Percentiles rank a stretch among this genome's conserved stretches.
Conservation (phyloP, 1,284 basidiomycete species). For the Stereum hirsutum region DNA sequence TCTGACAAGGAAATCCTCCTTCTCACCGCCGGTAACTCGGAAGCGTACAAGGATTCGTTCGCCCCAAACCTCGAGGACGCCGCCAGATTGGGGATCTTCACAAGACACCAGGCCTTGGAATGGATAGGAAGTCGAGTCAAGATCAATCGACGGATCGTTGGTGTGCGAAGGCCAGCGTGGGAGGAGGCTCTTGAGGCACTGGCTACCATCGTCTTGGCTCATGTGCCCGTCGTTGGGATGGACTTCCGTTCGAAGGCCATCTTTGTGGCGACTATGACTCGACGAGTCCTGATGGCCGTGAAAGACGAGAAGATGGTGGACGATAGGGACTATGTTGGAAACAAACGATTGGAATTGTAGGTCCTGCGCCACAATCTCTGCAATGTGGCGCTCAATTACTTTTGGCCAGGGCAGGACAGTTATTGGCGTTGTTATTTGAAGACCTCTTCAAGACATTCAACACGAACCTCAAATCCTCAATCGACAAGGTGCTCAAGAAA, state of each 20-base stretch:
- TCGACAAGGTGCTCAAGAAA: slow-evolving; percentile 98
- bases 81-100: slow-evolving; percentile 85
- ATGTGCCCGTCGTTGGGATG: slow-evolving; percentile 87
- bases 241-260: slow-evolving; percentile 96
- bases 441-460: slow-evolving; percentile 99
- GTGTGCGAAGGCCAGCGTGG: slow-evolving; percentile 77
- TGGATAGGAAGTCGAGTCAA: slow-evolving; percentile 94
- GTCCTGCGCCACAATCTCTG: slow-evolving; percentile 20
- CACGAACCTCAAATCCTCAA: slow-evolving; percentile 89
- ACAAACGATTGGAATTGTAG: slow-evolving; percentile 96
- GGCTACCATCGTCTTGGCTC: slow-evolving; percentile 94
- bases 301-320: slow-evolving; percentile 96
- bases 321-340: slow-evolving; percentile 98
- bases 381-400: neutral
- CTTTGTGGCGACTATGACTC: slow-evolving; percentile 97
- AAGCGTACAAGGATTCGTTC: slow-evolving; percentile 84
- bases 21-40: slow-evolving; percentile 88
- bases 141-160: slow-evolving; percentile 71
- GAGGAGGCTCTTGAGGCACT: slow-evolving; percentile 96
- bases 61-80: slow-evolving; percentile 93
- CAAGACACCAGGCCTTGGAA: slow-evolving; percentile 90
- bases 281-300: slow-evolving; percentile 94
- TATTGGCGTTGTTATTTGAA: slow-evolving; percentile 93
- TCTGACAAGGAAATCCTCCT: slow-evolving; percentile 98
- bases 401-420: slow-evolving; percentile 77